Conservation (phyloP, 1,139 yeast genomes). For the Barnettozyma hawaiiensis region DNA sequence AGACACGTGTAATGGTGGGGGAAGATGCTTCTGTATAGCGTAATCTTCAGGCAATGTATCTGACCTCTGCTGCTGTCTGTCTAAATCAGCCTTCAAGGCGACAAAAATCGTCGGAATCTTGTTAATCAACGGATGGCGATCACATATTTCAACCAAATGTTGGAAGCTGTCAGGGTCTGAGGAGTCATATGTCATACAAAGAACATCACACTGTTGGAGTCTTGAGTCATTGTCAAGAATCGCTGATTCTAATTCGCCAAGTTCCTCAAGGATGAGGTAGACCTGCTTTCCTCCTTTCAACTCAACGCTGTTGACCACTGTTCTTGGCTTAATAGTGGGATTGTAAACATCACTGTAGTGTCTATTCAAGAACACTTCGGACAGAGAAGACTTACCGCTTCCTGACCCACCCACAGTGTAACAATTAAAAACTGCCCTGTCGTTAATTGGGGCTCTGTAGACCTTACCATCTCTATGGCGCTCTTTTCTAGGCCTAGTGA, state of each 20-base stretch:
- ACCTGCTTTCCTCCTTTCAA: constrained; percentile 93
- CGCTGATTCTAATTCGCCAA: constrained; percentile 83
- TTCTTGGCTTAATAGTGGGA: constrained; percentile 75
- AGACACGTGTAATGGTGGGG: constrained; percentile 84
- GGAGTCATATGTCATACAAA: constrained; percentile 87
- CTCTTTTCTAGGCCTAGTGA: constrained; percentile 73
- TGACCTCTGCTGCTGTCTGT: constrained; percentile 87
- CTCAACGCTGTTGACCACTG: constrained; percentile 92
- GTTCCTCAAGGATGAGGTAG: constrained; percentile 81
- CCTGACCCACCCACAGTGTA: constrained; percentile 79
- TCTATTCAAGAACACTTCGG: constrained; percentile 77
- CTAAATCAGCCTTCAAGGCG: constrained; percentile 90
- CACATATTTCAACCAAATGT: constrained; percentile 63
- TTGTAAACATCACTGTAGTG: constrained; percentile 66
- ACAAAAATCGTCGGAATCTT: constrained; percentile 81
- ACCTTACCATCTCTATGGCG: constrained; percentile 58
- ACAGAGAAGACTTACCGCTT: constrained; percentile 78
- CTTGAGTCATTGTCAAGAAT: constrained; percentile 66
- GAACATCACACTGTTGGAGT: constrained; percentile 81
- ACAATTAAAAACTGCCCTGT: constrained; percentile 88
- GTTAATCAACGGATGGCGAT: constrained; percentile 52
- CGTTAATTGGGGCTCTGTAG: constrained; percentile 66
- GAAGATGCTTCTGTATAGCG: constrained; percentile 45
- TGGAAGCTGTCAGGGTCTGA: constrained; percentile 95
- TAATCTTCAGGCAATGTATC: constrained; percentile 84